Evolutionary conservation across 2,329 filamentous ascomycete species (phyloP).

Genomic region (Exophiala sp.): DNA sequence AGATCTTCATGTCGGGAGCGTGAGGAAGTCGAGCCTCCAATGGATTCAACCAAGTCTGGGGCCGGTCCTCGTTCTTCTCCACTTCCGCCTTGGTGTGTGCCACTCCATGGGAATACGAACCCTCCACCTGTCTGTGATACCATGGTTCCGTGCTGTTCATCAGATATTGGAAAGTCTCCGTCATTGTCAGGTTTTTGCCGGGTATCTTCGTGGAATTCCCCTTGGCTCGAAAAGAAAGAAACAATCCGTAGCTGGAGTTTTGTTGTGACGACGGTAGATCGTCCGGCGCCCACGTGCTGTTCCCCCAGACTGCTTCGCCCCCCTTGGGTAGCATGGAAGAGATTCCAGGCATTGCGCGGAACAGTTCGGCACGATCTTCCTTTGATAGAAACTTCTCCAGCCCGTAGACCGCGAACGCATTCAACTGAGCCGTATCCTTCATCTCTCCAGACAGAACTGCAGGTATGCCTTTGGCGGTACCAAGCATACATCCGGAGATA

Average conservation of each 20-base stretch:
- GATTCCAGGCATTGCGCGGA: constrained; percentile 93
- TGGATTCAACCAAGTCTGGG: constrained; percentile 88
- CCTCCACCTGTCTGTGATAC: constrained; percentile 68
- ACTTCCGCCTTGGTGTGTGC: constrained; percentile 75
- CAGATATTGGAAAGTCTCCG: constrained; percentile 70
- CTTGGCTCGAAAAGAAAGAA: constrained; percentile 72
- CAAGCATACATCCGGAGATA: constrained; percentile 95
- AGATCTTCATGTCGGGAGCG: constrained; percentile 86
- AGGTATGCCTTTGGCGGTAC: constrained; percentile 82
- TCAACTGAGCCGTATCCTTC: constrained; percentile 95
- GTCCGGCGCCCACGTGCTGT: constrained; percentile 79
- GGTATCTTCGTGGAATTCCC: constrained; percentile 48
- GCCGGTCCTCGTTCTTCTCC: constrained; percentile 70
- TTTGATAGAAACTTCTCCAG: constrained; percentile 91
- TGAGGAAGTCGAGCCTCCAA: constrained; percentile 83
- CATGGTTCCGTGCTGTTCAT: constrained; percentile 73
- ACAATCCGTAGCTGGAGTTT: constrained; percentile 62
- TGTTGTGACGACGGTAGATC: constrained; percentile 62
- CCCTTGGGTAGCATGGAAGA: constrained; percentile 95
- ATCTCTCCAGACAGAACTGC: constrained; percentile 93
- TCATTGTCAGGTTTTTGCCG: constrained; percentile 70
- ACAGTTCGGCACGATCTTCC: constrained; percentile 85
- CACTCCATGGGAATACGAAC: constrained; percentile 80
- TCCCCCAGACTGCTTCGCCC: constrained; percentile 91
- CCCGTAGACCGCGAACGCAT: constrained; percentile 92